These are phyloP conservation scores for Hyphopichia khmerensis DNA, from an alignment of 1,139 yeast genomes.

Conservation along the genomic window DNA sequence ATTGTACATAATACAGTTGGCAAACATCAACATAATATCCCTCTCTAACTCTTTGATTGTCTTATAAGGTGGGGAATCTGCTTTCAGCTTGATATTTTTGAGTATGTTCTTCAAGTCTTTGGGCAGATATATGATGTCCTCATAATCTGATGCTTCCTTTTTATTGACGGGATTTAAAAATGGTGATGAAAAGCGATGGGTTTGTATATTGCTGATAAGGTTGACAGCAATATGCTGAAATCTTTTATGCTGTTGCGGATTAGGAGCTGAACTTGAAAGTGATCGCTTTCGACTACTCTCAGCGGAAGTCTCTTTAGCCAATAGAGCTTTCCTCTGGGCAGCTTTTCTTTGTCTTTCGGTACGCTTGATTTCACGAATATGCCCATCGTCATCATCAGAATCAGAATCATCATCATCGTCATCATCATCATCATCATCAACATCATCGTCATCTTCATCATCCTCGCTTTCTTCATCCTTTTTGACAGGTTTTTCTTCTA, in stretches of 20 bases:
- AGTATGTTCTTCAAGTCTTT: slow-evolving; percentile 66
- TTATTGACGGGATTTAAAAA: slow-evolving; percentile 68
- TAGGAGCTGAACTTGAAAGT: slow-evolving; percentile 27
- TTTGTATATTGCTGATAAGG: slow-evolving; percentile 61
- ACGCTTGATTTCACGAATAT: slow-evolving; percentile 1
- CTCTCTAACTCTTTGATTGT: slow-evolving; percentile 63
- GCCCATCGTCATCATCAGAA: not conserved
- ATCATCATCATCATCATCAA: slow-evolving; percentile 5
- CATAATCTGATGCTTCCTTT: slow-evolving; percentile 69
- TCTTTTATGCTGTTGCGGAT: slow-evolving; percentile 38
- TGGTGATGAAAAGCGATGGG: slow-evolving; percentile 74
- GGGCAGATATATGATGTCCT: slow-evolving; percentile 60
- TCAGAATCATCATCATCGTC: slow-evolving; percentile 2
- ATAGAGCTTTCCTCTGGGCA: slow-evolving; percentile 5
- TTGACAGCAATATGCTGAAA: slow-evolving; percentile 59
- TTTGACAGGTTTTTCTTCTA: not conserved
- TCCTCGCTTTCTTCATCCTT: not conserved
- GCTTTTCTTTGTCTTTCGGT: slow-evolving; percentile 1
- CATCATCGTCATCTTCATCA: slow-evolving; percentile 3
- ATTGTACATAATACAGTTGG: slow-evolving; percentile 82
- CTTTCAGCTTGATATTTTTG: slow-evolving; percentile 50
- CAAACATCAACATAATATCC: slow-evolving; percentile 74
- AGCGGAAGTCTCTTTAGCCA: slow-evolving; percentile 3
- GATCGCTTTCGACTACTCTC: slow-evolving; percentile 18
- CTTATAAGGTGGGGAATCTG: slow-evolving; percentile 44